Base-by-base conservation (phyloP, 495 filamentous ascomycete species). In the Penicillium ucsense region DNA sequence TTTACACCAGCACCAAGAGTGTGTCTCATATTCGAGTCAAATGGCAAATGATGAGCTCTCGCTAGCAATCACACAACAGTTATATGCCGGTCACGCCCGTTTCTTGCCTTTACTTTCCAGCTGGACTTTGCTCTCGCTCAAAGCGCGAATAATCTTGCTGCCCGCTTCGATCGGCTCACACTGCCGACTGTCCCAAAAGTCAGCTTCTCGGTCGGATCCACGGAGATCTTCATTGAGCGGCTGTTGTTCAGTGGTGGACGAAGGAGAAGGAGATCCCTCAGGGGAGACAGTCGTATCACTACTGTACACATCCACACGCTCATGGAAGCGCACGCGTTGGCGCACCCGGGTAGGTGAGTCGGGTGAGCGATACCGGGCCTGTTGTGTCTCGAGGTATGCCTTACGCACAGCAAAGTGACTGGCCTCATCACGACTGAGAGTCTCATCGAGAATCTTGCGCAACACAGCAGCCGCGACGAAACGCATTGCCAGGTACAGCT, bases 371-470 rank as follows among this genome's bases (percentile, higher is more conserved):
- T 31, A 20, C 8, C 43, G 45, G 0, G 35, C 34, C 20, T 36
- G 8, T 30, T 47, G 48, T 3, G 56, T 49, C 8, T 85, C 76
- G 20, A 88, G 69, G 46, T 83, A 77, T 54, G 75, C 71, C 63
- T 84, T 86, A 30, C 86, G 80, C 35, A 90, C 76, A 9, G 75
- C 57, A 60, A 84, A 94, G 32, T 84, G 70, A 53, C 88, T 79
- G 0, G 76, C 72, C 8, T 80, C 77, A 65, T 94, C 88, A 54
- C 85, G 85, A 52, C 84, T 81, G 45, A 89, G 60, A 0, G 88
- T 85, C 0, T 86, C 84, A 5, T 76, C 83, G 49, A 92, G 86
- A 32, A 96, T 72, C 58, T 88, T 89, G 31, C 66, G 67, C 32
- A 97, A 67, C 0, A 80, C 83, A 4, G 74, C 67, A 12, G 82